Evolutionary conservation across 345 rosid genomes (phyloP).

Genomic region (Rhizophora mangle): DNA sequence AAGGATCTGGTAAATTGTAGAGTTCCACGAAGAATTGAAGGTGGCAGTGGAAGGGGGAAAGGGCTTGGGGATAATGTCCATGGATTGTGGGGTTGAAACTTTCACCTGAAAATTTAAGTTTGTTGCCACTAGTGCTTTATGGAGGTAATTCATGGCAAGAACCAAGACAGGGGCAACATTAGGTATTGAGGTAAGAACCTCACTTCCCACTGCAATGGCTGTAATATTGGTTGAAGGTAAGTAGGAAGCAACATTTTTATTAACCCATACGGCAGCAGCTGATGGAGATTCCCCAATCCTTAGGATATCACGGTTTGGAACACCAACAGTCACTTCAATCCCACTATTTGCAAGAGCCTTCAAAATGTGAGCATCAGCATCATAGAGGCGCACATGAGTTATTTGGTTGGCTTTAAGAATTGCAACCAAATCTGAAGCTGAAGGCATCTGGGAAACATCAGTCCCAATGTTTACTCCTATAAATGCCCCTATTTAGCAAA

Average conservation of each 20-base stretch:
- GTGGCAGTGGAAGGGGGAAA: slow-evolving; percentile 93
- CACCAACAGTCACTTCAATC: slow-evolving; percentile 81
- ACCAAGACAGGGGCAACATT: slow-evolving; percentile 70
- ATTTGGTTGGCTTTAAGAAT: slow-evolving; percentile 60
- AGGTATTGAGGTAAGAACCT: slow-evolving; percentile 74
- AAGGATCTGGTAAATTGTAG: slow-evolving; percentile 74
- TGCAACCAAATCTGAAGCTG: slow-evolving; percentile 59
- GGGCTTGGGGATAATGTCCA: slow-evolving; percentile 77
- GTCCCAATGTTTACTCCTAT: slow-evolving; percentile 87
- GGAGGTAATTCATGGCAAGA: slow-evolving; percentile 78
- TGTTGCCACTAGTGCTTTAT: slow-evolving; percentile 83
- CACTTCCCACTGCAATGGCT: slow-evolving; percentile 91
- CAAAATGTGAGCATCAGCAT: slow-evolving; percentile 80
- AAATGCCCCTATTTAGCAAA: slow-evolving; percentile 57
- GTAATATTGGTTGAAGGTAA: slow-evolving; percentile 88
- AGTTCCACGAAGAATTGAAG: slow-evolving; percentile 72
- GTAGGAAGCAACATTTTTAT: slow-evolving; percentile 74
- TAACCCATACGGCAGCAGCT: slow-evolving; percentile 82
- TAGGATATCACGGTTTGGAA: slow-evolving; percentile 70
- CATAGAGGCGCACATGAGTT: slow-evolving; percentile 81
- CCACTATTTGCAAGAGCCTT: slow-evolving; percentile 78
- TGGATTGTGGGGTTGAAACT: slow-evolving; percentile 80
- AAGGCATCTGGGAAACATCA: slow-evolving; percentile 64
- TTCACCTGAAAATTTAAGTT: slow-evolving; percentile 70
- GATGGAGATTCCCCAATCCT: slow-evolving; percentile 77